These are phyloP conservation scores for Linum lewisii DNA, from an alignment of 345 rosid species.

Conservation along the genomic window DNA sequence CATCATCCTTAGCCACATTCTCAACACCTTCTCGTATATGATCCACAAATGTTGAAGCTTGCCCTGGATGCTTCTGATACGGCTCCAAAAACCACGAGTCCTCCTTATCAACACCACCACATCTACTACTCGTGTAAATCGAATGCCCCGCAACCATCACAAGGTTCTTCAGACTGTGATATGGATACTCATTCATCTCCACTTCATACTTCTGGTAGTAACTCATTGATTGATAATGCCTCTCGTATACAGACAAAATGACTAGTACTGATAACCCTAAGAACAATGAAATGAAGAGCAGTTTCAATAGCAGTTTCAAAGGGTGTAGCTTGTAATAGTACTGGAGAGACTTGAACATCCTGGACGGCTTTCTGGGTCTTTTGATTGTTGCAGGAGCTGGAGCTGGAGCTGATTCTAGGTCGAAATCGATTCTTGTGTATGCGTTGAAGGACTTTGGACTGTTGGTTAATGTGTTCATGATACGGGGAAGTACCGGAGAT, in stretches of 20 bases:
- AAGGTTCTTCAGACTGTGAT: slow-evolving; percentile 55
- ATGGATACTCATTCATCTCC: slow-evolving; percentile 44
- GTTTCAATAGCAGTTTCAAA: slow-evolving; percentile 28
- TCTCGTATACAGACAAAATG: slow-evolving; percentile 42
- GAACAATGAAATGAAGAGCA: slow-evolving; percentile 42
- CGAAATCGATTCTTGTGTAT: slow-evolving; percentile 67
- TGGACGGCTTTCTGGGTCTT: slow-evolving; percentile 45
- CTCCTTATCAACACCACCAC: slow-evolving; percentile 73
- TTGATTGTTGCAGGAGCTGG: too few relatives aligned
- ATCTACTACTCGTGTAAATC: slow-evolving; percentile 65
- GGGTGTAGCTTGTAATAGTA: slow-evolving; percentile 65
- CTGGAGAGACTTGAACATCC: slow-evolving; percentile 54
- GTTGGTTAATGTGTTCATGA: slow-evolving; percentile 52
- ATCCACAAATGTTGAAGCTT: slow-evolving; percentile 71
- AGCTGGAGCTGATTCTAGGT: slow-evolving; percentile 63
- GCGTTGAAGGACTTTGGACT: slow-evolving; percentile 62
- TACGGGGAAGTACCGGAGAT: slow-evolving; percentile 14
- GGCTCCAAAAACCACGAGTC: slow-evolving; percentile 92
- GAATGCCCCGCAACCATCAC: slow-evolving; percentile 99
- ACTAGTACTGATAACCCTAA: slow-evolving; percentile 52
- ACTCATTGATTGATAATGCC: slow-evolving; percentile 22
- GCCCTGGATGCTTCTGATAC: slow-evolving; percentile 89
- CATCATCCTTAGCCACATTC: slow-evolving; percentile 45
- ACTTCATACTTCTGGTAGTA: slow-evolving; percentile 23
- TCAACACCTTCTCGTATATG: slow-evolving; percentile 81